phyloP scores from a whole-genome alignment of 306 rosid species.

The Spatholobus suberectus region DNA sequence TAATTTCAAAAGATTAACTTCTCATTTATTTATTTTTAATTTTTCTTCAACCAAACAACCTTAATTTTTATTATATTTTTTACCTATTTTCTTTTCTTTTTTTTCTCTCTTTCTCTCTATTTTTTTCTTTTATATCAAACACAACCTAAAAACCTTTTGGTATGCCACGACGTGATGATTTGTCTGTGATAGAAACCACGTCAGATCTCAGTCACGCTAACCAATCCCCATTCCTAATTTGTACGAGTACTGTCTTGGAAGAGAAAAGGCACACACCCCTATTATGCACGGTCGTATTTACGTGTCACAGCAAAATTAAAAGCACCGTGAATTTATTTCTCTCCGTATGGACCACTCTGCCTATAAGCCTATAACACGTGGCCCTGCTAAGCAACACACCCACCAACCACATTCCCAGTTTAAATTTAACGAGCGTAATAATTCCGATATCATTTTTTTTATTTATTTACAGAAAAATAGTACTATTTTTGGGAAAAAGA shows the following conservation, averaged over 20 bases:
- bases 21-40: too few species aligned
- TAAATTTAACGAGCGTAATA: constrained; percentile 5
- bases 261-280: constrained; percentile 3
- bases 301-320: constrained; percentile 48
- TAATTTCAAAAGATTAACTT: too few species aligned
- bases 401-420: constrained; percentile 46
- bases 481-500: too few species aligned
- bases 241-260: neutral
- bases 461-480: neutral
- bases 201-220: neutral
- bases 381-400: neutral
- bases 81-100: too few species aligned
- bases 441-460: neutral
- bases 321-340: constrained; percentile 37
- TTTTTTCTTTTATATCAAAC: too few species aligned
- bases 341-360: constrained; percentile 48
- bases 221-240: neutral
- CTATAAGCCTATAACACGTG: constrained; percentile 38
- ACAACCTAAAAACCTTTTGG: neutral
- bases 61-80: too few species aligned
- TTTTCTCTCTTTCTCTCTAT: too few species aligned
- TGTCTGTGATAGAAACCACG: constrained; percentile 20
- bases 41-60: too few species aligned
- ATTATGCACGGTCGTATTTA: constrained; percentile 12
- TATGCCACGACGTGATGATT: neutral